Conservation (phyloP, 2,329 filamentous ascomycete genomes). For the Aspergillus pseudoterreus region DNA sequence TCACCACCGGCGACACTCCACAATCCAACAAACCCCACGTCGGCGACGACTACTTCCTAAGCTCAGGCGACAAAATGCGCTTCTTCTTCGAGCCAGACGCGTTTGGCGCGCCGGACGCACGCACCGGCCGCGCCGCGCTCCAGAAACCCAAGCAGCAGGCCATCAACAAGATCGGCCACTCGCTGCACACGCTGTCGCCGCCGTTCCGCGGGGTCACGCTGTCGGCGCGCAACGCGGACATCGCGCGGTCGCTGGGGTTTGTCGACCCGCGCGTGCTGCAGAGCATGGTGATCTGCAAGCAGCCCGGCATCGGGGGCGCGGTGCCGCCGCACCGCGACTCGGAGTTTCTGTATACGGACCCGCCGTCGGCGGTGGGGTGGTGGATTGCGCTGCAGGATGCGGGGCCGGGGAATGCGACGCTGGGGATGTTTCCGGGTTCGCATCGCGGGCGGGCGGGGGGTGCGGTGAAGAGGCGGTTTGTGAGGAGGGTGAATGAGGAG, state of each 20-base stretch:
- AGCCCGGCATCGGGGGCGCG: slow-evolving; percentile 89
- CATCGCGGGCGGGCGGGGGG: slow-evolving; percentile 57
- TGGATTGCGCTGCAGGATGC: slow-evolving; percentile 98
- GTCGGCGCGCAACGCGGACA: slow-evolving; percentile 50
- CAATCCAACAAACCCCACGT: slow-evolving; percentile 61
- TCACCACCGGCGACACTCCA: slow-evolving; percentile 73
- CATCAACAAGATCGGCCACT: slow-evolving; percentile 86
- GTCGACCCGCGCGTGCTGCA: slow-evolving; percentile 74
- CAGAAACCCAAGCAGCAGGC: slow-evolving; percentile 75
- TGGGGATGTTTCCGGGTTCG: slow-evolving; percentile 80
- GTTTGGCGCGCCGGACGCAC: slow-evolving; percentile 49
- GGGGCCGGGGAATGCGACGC: slow-evolving; percentile 77
- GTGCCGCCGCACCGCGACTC: slow-evolving; percentile 91
- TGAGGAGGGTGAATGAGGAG: slow-evolving; percentile 49
- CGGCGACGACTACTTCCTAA: slow-evolving; percentile 91
- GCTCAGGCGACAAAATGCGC: slow-evolving; percentile 82
- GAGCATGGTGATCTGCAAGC: slow-evolving; percentile 98
- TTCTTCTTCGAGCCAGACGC: slow-evolving; percentile 98
- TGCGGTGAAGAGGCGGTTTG: slow-evolving; percentile 69
- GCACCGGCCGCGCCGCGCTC: slow-evolving; percentile 56
- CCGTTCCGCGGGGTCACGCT: slow-evolving; percentile 59
- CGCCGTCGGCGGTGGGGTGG: slow-evolving; percentile 86
- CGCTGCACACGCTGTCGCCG: slow-evolving; percentile 65
- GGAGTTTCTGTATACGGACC: slow-evolving; percentile 86
- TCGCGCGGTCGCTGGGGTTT: slow-evolving; percentile 72